phyloP scores from a whole-genome alignment of 768 basidiomycete species.

The Scleroderma bovista region DNA sequence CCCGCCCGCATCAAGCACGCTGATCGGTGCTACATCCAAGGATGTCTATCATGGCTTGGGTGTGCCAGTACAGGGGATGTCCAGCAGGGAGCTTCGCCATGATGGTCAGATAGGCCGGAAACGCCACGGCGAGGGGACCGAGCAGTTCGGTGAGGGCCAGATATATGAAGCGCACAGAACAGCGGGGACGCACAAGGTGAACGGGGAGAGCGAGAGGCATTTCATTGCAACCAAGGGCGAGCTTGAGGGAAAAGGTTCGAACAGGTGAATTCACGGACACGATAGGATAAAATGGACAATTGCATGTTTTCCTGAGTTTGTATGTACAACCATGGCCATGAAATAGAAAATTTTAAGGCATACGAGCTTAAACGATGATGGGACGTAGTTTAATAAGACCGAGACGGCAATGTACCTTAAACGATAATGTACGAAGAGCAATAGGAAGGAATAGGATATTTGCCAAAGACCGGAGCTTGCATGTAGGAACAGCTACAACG shows the following conservation, averaged over 20 bases:
- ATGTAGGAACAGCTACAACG: neutral
- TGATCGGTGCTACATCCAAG: slow-evolving; percentile 30
- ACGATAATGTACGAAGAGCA: slow-evolving; percentile 5
- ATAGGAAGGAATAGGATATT: slow-evolving; percentile 3
- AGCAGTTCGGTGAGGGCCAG: slow-evolving; percentile 11
- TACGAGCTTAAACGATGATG: neutral
- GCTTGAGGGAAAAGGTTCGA: neutral
- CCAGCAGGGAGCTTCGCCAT: slow-evolving; percentile 31
- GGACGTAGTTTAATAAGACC: neutral
- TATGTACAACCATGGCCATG: neutral
- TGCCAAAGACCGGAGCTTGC: neutral
- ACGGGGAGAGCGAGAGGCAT: slow-evolving; percentile 5
- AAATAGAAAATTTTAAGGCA: neutral
- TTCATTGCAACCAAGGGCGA: slow-evolving; percentile 5
- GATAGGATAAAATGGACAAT: too few relatives aligned
- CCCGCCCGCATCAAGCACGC: slow-evolving; percentile 14
- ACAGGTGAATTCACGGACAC: neutral
- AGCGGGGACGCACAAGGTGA: slow-evolving; percentile 1
- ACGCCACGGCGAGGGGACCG: slow-evolving; percentile 14
- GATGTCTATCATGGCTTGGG: slow-evolving; percentile 29
- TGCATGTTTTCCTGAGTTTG: neutral
- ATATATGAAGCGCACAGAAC: neutral
- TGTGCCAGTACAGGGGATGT: slow-evolving; percentile 28
- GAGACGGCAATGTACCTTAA: neutral
- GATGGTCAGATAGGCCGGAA: slow-evolving; percentile 29